These are phyloP conservation scores for Vigna nakashimae DNA, from an alignment of 306 rosid species.

Conservation along the genomic window DNA sequence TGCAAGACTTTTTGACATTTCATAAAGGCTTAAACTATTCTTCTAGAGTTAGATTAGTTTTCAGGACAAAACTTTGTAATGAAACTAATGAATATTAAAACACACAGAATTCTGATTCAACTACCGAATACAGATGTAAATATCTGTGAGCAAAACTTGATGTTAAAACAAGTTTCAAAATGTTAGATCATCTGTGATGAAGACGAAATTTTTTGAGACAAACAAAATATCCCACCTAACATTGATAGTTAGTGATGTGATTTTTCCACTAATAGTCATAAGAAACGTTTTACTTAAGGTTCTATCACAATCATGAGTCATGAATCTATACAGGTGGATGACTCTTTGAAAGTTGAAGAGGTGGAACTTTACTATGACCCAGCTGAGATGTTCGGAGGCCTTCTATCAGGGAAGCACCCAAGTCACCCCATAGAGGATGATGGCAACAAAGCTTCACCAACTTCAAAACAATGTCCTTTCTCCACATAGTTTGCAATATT, in stretches of 20 bases:
- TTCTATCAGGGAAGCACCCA: constrained; percentile 46
- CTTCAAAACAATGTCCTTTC: constrained; percentile 51
- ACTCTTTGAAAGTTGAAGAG: constrained; percentile 67
- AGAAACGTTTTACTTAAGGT: constrained; percentile 1
- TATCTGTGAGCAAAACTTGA: too few species aligned
- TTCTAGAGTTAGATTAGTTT: too few species aligned
- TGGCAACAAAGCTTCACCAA: constrained; percentile 34
- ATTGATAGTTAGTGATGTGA: constrained; percentile 1
- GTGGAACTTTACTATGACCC: constrained; percentile 76
- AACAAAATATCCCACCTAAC: background rate
- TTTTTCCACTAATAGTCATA: background rate
- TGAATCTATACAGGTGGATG: constrained; percentile 58
- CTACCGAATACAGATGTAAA: too few species aligned
- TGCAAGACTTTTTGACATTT: too few species aligned
- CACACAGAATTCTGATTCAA: too few species aligned
- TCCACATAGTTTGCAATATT: constrained; percentile 22
- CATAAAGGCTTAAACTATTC: too few species aligned
- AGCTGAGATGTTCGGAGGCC: constrained; percentile 73
- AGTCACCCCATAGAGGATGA: background rate
- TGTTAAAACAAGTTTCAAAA: background rate
- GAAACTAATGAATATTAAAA: too few species aligned
- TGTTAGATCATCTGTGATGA: background rate
- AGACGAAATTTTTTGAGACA: background rate
- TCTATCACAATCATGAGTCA: constrained; percentile 24
- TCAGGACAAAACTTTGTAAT: too few species aligned